phyloP scores from a whole-genome alignment of 805 yeast species.

The Monosporozyma yasuniensis region DNA sequence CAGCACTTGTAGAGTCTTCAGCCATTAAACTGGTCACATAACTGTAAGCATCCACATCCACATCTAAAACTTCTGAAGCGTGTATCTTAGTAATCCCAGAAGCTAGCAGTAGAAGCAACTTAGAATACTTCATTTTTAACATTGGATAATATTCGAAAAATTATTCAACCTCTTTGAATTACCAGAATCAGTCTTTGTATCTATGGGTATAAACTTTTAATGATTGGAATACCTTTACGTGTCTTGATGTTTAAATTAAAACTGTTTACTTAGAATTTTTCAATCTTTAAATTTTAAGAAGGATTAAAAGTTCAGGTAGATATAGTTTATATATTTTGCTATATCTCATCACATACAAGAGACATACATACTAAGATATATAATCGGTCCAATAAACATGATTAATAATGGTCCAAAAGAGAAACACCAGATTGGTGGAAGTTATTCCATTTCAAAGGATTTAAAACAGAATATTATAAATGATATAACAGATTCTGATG shows the following conservation, averaged over 20 bases:
- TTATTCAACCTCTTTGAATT: neutral
- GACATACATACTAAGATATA: neutral
- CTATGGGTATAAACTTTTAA: too few species aligned
- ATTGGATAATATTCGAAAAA: neutral
- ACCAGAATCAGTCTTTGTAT: too few species aligned
- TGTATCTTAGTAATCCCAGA: neutral
- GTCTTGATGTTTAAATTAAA: neutral
- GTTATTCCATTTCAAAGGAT: conserved; percentile 35
- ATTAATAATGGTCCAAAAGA: neutral
- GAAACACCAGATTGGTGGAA: conserved; percentile 25
- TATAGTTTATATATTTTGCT: neutral
- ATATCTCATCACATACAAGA: neutral
- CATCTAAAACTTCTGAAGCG: neutral
- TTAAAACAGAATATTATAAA: conserved; percentile 23
- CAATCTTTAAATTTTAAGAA: neutral
- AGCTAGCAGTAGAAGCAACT: neutral
- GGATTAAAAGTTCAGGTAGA: neutral
- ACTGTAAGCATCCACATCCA: conserved; percentile 1
- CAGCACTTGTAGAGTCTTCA: neutral
- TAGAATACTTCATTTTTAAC: neutral
- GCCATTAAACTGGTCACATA: neutral
- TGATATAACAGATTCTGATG: conserved; percentile 13
- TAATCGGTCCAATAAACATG: neutral
- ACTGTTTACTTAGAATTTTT: neutral
- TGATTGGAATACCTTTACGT: neutral